phyloP scores from a whole-genome alignment of 805 yeast species.

The Candida palmyrensis region DNA sequence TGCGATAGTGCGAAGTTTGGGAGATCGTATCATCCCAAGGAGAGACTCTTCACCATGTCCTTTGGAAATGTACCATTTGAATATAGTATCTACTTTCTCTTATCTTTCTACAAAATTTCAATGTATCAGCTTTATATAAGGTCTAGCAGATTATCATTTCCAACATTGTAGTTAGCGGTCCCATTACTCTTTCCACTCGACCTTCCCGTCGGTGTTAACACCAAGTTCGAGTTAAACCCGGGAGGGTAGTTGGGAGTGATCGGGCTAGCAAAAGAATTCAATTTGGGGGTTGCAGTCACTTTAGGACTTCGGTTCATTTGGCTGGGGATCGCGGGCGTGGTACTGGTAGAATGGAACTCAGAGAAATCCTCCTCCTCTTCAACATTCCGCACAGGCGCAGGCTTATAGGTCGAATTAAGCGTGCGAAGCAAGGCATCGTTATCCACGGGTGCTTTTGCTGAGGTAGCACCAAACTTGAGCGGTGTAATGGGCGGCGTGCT shows the following conservation, averaged over 20 bases:
- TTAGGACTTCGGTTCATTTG: background rate
- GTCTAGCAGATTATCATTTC: slow-evolving; percentile 10
- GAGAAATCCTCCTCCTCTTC: too few species aligned
- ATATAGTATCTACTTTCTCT: too few species aligned
- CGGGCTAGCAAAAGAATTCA: slow-evolving; percentile 1
- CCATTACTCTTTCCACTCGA: slow-evolving; percentile 2
- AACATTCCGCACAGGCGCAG: too few species aligned
- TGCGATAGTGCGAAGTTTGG: too few species aligned
- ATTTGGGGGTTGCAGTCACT: background rate
- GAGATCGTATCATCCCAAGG: too few species aligned
- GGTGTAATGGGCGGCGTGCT: slow-evolving; percentile 4
- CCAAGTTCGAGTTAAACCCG: slow-evolving; percentile 23
- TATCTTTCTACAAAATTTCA: too few species aligned
- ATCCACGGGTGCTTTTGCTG: slow-evolving; percentile 10
- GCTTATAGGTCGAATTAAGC: slow-evolving; percentile 6
- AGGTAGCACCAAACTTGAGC: slow-evolving; percentile 12
- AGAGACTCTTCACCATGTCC: too few species aligned
- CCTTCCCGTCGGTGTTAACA: slow-evolving; percentile 20
- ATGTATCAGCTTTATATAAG: slow-evolving; percentile 11
- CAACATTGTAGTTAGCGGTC: slow-evolving; percentile 1
- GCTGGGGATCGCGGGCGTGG: slow-evolving; percentile 1
- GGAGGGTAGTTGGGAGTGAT: slow-evolving; percentile 22
- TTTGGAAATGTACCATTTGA: too few species aligned
- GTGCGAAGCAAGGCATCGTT: slow-evolving; percentile 15
- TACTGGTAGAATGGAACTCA: too few species aligned